Percentiles rank a stretch among this genome's conserved stretches.
phyloP scores from a whole-genome alignment of 176 grass and related monocot genomes.

The Phyllostachys edulis region DNA sequence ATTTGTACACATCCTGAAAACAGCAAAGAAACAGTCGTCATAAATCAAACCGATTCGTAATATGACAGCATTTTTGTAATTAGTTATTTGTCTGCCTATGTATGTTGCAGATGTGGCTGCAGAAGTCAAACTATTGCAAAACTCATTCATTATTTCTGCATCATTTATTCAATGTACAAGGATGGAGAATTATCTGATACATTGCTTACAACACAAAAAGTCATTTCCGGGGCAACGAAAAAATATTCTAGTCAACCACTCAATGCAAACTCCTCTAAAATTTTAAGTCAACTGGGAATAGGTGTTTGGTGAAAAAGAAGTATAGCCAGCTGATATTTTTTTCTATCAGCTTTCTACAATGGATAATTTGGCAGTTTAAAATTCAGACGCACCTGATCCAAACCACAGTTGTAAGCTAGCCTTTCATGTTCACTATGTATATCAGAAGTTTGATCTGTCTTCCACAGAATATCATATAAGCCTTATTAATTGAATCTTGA shows the following conservation, averaged over 20 bases:
- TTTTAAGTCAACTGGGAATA: neutral
- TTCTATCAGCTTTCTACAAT: neutral
- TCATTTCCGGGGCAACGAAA: no score
- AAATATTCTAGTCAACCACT: neutral
- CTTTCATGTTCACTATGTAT: neutral
- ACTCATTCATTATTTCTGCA: no score
- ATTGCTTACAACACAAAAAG: no score
- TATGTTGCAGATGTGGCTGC: no score
- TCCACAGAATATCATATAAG: neutral
- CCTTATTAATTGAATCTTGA: neutral
- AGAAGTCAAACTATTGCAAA: no score
- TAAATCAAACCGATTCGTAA: neutral
- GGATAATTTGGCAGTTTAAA: neutral
- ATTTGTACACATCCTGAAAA: slow-evolving; percentile 2
- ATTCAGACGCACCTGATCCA: slow-evolving; percentile 1
- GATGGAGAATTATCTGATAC: no score
- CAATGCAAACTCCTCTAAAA: neutral
- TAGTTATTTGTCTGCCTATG: neutral
- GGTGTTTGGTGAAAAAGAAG: neutral
- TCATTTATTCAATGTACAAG: no score
- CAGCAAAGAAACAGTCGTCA: neutral
- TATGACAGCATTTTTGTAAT: neutral
- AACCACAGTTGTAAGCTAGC: neutral
- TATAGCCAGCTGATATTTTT: neutral
- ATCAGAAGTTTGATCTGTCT: neutral